Percentiles rank a stretch among this genome's conserved stretches.
phyloP scores from a whole-genome alignment of 2,329 filamentous ascomycete genomes.

The Botrytis porri region DNA sequence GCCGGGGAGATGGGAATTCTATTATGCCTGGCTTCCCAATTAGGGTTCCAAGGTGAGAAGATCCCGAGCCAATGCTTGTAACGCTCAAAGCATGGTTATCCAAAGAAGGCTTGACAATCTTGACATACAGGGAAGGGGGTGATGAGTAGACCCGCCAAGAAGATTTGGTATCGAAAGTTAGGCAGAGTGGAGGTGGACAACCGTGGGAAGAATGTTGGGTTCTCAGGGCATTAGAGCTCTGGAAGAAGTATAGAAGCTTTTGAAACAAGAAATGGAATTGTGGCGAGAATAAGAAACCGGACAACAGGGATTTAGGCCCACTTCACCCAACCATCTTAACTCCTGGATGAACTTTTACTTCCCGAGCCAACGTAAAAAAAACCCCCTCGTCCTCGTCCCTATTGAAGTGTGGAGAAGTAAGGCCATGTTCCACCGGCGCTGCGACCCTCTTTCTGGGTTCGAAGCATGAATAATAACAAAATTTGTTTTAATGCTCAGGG shows the following conservation, averaged over 20 bases:
- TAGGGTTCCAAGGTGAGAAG: slow-evolving; percentile 28
- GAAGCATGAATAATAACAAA: slow-evolving; percentile 21
- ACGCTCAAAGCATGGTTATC: slow-evolving; percentile 19
- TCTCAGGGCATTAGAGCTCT: slow-evolving; percentile 28
- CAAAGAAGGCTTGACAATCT: slow-evolving; percentile 1
- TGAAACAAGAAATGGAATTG: slow-evolving; percentile 25
- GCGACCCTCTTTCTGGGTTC: slow-evolving; percentile 18
- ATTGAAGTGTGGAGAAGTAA: slow-evolving; percentile 19
- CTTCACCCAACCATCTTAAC: slow-evolving; percentile 17
- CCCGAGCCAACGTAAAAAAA: neutral
- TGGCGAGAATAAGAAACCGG: slow-evolving; percentile 16
- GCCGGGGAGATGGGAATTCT: slow-evolving; percentile 30
- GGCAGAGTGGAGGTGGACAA: slow-evolving; percentile 6
- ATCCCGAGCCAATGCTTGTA: slow-evolving; percentile 29
- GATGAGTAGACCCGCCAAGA: slow-evolving; percentile 6
- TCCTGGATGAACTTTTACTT: slow-evolving; percentile 21
- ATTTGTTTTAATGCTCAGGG: slow-evolving; percentile 21
- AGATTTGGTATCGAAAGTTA: slow-evolving; percentile 13
- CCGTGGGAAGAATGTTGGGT: neutral
- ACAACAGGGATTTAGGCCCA: slow-evolving; percentile 15
- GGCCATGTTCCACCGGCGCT: slow-evolving; percentile 4
- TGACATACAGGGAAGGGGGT: slow-evolving; percentile 14
- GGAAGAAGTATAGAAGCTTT: slow-evolving; percentile 33
- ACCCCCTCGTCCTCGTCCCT: slow-evolving; percentile 2
- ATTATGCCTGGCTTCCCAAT: slow-evolving; percentile 24